A percentile compares a stretch with the other conserved stretches of the same genome.
phyloP scores from a whole-genome alignment of 371 early-diverging fungal genomes.

The Rhizopus delemar region DNA sequence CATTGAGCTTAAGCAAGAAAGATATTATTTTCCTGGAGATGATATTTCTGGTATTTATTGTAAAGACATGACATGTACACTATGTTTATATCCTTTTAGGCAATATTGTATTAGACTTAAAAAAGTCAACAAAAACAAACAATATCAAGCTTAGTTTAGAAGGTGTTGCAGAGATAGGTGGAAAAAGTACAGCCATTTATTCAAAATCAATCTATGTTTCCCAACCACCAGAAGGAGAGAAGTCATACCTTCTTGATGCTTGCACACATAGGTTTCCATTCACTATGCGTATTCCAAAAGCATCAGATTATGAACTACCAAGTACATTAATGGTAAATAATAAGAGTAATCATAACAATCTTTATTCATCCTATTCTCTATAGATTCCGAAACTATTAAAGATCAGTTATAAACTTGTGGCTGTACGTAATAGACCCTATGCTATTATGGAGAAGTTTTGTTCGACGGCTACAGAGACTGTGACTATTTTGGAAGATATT shows the following conservation, averaged over 20 bases:
- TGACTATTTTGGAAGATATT: constrained; percentile 43
- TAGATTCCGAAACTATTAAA: constrained; percentile 31
- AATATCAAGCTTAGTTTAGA: constrained; percentile 36
- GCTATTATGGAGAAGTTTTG: constrained; percentile 21
- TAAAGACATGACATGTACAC: background rate
- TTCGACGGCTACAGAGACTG: constrained; percentile 19
- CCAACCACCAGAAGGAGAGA: constrained; percentile 31
- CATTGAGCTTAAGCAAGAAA: constrained; percentile 39
- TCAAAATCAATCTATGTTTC: constrained; percentile 28
- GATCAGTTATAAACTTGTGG: constrained; percentile 34
- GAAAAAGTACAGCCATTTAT: constrained; percentile 24
- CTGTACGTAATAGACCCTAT: constrained; percentile 31
- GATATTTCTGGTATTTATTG: constrained; percentile 35
- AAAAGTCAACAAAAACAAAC: constrained; percentile 40
- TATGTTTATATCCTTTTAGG: constrained; percentile 26
- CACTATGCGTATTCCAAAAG: constrained; percentile 35
- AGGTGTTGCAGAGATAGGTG: constrained; percentile 34
- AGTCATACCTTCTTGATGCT: constrained; percentile 36
- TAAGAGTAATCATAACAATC: background rate
- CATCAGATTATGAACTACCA: constrained; percentile 30
- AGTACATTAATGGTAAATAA: constrained; percentile 41
- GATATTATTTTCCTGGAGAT: constrained; percentile 49
- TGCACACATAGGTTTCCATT: constrained; percentile 48
- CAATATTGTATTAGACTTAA: constrained; percentile 38
- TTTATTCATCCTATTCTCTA: background rate